Evolutionary conservation across 2,329 filamentous ascomycete species (phyloP).

Genomic region (Colletotrichum eleusines): DNA sequence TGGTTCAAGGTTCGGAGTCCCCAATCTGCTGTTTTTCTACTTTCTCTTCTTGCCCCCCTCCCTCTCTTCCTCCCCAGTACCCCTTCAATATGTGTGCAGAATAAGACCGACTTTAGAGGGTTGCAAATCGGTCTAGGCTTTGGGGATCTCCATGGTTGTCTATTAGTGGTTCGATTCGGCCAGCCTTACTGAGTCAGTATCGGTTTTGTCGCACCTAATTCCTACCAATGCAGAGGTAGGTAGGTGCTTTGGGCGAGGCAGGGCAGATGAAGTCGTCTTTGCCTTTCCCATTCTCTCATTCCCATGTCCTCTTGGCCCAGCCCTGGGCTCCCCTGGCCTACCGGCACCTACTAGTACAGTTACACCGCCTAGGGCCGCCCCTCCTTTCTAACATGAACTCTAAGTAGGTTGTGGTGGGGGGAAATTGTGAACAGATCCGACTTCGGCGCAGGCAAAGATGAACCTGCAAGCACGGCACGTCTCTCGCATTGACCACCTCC

Average conservation of each 20-base stretch:
- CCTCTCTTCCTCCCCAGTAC: neutral
- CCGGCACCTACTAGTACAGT: too few species aligned
- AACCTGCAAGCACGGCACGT: conserved; percentile 27
- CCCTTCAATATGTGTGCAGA: neutral
- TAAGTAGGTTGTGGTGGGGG: conserved; percentile 3
- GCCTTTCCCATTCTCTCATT: conserved; percentile 30
- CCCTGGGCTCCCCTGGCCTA: conserved; percentile 10
- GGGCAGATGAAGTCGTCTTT: conserved; percentile 34
- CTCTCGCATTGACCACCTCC: conserved; percentile 32
- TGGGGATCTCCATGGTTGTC: neutral
- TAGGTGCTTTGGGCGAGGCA: neutral
- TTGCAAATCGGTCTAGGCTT: neutral
- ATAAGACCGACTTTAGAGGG: neutral
- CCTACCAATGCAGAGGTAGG: neutral
- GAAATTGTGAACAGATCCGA: neutral
- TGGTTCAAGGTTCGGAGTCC: neutral
- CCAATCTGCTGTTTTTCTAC: neutral
- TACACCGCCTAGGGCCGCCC: conserved; percentile 24
- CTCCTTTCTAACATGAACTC: conserved; percentile 23
- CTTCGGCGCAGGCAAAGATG: conserved; percentile 36
- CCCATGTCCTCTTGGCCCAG: conserved; percentile 25
- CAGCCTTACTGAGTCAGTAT: neutral
- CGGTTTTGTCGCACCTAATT: neutral
- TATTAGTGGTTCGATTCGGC: neutral
- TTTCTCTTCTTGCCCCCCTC: neutral